phyloP scores from a whole-genome alignment of 495 filamentous ascomycete genomes.

The Aspergillus sparsus region DNA sequence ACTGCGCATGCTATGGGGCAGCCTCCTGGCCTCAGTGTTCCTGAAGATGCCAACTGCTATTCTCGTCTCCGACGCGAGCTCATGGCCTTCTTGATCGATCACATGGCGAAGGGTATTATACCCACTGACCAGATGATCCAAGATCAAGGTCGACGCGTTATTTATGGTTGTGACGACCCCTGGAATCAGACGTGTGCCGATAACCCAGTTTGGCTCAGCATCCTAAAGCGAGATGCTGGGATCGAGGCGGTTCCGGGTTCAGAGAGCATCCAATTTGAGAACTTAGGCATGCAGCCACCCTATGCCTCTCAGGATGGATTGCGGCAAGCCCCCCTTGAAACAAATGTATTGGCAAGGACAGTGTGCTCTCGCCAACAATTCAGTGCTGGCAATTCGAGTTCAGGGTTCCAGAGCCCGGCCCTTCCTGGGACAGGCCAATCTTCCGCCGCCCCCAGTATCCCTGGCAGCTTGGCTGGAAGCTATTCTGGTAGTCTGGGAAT shows the following conservation, averaged over 20 bases:
- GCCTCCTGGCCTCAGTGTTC: slow-evolving; percentile 30
- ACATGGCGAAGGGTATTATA: slow-evolving; percentile 50
- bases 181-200: slow-evolving; percentile 76
- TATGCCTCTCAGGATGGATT: slow-evolving; percentile 38
- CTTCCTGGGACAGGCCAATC: slow-evolving; percentile 39
- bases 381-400: slow-evolving; percentile 33
- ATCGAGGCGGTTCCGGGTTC: slow-evolving; percentile 40
- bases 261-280: slow-evolving; percentile 38
- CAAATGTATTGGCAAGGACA: slow-evolving; percentile 32
- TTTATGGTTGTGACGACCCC: slow-evolving; percentile 64
- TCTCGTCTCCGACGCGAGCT: slow-evolving; percentile 60
- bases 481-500: slow-evolving; percentile 43
- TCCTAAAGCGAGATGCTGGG: slow-evolving; percentile 66
- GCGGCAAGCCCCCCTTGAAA: slow-evolving; percentile 33
- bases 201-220: slow-evolving; percentile 62
- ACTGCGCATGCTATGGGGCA: slow-evolving; percentile 25
- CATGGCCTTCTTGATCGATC: slow-evolving; percentile 52
- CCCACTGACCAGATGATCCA: slow-evolving; percentile 65
- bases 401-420: slow-evolving; percentile 41
- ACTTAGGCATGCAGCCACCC: slow-evolving; percentile 46
- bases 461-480: slow-evolving; percentile 43
- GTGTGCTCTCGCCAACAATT: slow-evolving; percentile 30
- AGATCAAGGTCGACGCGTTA: slow-evolving; percentile 60
- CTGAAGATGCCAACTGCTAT: slow-evolving; percentile 46
- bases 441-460: slow-evolving; percentile 38